Evolutionary conservation across 1,284 basidiomycete genomes (phyloP).

Genomic region (Malassezia brasiliensis): DNA sequence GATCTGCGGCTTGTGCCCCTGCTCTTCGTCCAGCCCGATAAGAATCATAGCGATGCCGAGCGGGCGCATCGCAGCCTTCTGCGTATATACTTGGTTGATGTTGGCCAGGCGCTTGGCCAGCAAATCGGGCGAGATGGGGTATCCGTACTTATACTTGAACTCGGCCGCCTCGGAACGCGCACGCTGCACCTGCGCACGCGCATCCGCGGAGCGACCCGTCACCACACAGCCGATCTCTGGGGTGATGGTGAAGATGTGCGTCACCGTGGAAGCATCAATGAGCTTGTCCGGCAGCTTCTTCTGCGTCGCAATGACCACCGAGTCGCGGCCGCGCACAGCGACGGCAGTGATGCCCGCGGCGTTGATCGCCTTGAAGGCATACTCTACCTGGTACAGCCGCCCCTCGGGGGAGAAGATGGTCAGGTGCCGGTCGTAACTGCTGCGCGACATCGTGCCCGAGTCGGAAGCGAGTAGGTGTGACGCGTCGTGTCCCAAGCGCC

Average conservation of each 20-base stretch:
- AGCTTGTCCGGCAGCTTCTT: slow-evolving; percentile 99
- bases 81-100: slow-evolving; percentile 98
- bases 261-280: slow-evolving; percentile 84
- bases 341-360: slow-evolving; percentile 90
- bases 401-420: slow-evolving; percentile 48
- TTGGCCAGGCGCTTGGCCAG: slow-evolving; percentile 89
- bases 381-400: slow-evolving; percentile 51
- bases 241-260: slow-evolving; percentile 91
- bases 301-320: slow-evolving; percentile 89
- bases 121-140: slow-evolving; percentile 91
- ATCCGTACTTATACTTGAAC: slow-evolving; percentile 89
- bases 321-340: slow-evolving; percentile 85
- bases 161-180: slow-evolving; percentile 84
- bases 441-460: slow-evolving; percentile 37
- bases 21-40: slow-evolving; percentile 82
- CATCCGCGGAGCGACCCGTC: slow-evolving; percentile 91
- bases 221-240: slow-evolving; percentile 95
- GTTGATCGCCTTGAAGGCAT: slow-evolving; percentile 98
- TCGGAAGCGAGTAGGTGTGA: background rate
- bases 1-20: slow-evolving; percentile 61
- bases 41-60: slow-evolving; percentile 94
- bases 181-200: slow-evolving; percentile 75
- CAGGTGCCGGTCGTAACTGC: slow-evolving; percentile 46
- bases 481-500: slow-evolving; percentile 9
- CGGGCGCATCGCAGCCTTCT: slow-evolving; percentile 92